phyloP scores from a whole-genome alignment of 192 early-diverging fungal species.

The Entophlyctis luteolus region DNA sequence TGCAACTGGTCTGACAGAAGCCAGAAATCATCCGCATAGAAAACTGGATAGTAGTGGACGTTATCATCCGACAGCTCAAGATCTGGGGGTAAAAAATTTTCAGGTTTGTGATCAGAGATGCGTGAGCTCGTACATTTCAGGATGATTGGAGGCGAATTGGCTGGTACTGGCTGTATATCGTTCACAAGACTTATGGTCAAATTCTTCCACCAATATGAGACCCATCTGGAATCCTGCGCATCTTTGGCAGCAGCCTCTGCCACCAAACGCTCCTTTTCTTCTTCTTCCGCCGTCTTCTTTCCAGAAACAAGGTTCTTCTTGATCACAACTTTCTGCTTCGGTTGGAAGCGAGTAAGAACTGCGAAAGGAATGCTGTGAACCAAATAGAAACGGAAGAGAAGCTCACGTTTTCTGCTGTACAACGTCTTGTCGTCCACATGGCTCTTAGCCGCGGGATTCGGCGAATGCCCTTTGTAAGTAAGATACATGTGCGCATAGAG shows the following conservation, averaged over 20 bases:
- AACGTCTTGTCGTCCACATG: constrained; percentile 26
- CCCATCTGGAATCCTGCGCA: constrained; percentile 7
- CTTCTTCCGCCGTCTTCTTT: constrained; percentile 13
- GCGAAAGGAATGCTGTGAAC: neutral
- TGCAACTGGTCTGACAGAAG: constrained; percentile 60
- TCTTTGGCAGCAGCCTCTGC: neutral
- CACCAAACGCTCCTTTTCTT: neutral
- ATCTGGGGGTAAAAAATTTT: constrained; percentile 39
- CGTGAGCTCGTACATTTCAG: constrained; percentile 49
- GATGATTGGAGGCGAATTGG: constrained; percentile 50
- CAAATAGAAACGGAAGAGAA: neutral
- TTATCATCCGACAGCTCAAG: constrained; percentile 31
- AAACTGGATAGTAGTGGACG: constrained; percentile 59
- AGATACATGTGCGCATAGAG: constrained; percentile 51
- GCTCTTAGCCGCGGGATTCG: constrained; percentile 3
- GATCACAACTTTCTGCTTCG: constrained; percentile 38
- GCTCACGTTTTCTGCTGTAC: constrained; percentile 37
- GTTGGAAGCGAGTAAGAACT: constrained; percentile 43
- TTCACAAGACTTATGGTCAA: constrained; percentile 63
- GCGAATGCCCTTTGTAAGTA: constrained; percentile 15
- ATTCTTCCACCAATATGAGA: constrained; percentile 79
- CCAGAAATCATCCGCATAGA: constrained; percentile 84
- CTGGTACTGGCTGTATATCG: constrained; percentile 41
- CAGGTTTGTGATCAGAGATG: too few relatives aligned
- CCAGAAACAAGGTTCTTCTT: constrained; percentile 42